Percentiles rank a stretch among this genome's conserved stretches.
Evolutionary conservation across 768 basidiomycete species (phyloP).

Genomic region (Harrya chromipes): DNA sequence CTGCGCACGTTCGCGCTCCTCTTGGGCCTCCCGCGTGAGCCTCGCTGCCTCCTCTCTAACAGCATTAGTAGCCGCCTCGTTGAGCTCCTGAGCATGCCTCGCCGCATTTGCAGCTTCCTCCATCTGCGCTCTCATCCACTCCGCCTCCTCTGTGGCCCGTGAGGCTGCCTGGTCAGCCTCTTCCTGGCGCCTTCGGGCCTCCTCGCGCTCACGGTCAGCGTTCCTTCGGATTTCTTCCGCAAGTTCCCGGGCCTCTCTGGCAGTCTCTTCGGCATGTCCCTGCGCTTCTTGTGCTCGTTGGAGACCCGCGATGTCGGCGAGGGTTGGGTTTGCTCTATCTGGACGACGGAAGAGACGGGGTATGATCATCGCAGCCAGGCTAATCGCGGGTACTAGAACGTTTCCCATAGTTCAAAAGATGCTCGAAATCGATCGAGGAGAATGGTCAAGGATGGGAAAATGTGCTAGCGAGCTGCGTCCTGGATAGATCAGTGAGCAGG

Average conservation of each 20-base stretch:
- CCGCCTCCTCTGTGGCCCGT: slow-evolving; percentile 3
- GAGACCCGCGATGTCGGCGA: slow-evolving; percentile 9
- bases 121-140: slow-evolving; percentile 15
- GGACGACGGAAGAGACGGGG: no score
- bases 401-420: no score
- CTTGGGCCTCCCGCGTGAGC: slow-evolving; percentile 9
- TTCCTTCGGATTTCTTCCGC: background rate
- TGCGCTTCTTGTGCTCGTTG: slow-evolving; percentile 8
- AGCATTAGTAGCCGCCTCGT: slow-evolving; percentile 2
- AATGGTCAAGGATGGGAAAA: no score
- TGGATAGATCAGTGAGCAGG: no score
- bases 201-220: slow-evolving; percentile 10
- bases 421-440: no score
- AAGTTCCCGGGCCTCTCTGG: slow-evolving; percentile 2
- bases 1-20: slow-evolving; percentile 17
- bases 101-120: background rate
- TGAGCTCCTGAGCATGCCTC: slow-evolving; percentile 6
- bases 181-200: slow-evolving; percentile 6
- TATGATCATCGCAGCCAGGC: no score
- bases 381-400: no score
- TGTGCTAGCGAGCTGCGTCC: no score
- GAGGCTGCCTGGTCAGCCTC: slow-evolving; percentile 5
- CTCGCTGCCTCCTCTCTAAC: background rate
- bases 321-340: slow-evolving; percentile 7
- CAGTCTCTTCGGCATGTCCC: slow-evolving; percentile 3